Evolutionary conservation across 345 rosid species (phyloP), one percentile per base, ranked within the genome.

Genomic region (Lepidium aucheri): DNA sequence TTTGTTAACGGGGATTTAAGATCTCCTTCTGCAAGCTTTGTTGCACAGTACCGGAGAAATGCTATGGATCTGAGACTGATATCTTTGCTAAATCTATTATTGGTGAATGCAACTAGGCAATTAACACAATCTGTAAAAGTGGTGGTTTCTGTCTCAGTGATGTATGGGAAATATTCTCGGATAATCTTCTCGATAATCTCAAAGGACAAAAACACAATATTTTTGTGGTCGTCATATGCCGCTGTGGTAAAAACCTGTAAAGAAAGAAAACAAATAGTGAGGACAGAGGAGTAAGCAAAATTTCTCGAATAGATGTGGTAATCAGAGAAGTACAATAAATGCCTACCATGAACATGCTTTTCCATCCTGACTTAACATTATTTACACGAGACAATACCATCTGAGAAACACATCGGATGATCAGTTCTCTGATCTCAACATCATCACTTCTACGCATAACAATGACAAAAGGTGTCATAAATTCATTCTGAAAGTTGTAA

Each of bases 311-410:
- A 18, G 13, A 14, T 34, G 36, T 33, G 43, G 33, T 32, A 45
- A 33, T 13, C 20, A 54, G 63, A 34, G 24, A 39, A 45, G 17
- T 12, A 67, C 40, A 66, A 50, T 47, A 67, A 63, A 32, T 22
- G 58, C 73, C 63, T 90, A 94, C 99, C 99, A 94, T 82, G 83
- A 94, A 94, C 99, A 94, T 90, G 96, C 99, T 94, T 82, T 94
- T 94, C 99, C 99, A 94, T 56, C 99, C 99, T 5, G 99, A 94
- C 74, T 94, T 94, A 56, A 94, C 97, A 74, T 94, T 86, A 64
- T 84, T 88, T 65, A 94, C 99, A 58, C 99, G 97, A 47, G 96
- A 88, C 72, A 94, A 74, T 69, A 94, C 99, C 97, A 94, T 94
- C 63, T 94, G 99, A 1, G 99, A 90, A 71, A 90, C 95, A 70